Conservation (phyloP, 768 basidiomycete genomes). For the Tulasnella sp. region DNA sequence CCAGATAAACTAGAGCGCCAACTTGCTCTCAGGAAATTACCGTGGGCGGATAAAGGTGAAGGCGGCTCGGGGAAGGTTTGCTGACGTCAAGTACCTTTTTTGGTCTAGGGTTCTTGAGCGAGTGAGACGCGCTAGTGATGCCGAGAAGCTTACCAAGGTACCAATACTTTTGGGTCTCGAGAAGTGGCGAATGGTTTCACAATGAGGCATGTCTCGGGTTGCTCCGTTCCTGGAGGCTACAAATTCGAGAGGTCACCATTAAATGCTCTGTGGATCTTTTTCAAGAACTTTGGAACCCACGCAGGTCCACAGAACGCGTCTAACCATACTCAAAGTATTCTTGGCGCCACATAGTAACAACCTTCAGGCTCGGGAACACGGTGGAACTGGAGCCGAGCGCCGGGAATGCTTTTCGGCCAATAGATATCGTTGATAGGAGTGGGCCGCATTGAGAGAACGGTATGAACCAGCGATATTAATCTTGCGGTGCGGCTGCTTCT, state of each 20-base stretch:
- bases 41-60: background rate
- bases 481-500: background rate
- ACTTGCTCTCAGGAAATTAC: background rate
- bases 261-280: background rate
- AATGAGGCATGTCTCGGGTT: background rate
- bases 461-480: background rate
- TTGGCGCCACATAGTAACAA: background rate
- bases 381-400: background rate
- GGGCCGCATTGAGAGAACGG: background rate
- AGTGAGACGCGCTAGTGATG: background rate
- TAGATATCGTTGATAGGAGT: background rate
- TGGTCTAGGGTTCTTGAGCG: background rate
- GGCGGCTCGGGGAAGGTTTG: background rate
- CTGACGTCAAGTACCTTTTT: background rate
- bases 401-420: background rate
- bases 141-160: background rate
- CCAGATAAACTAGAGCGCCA: background rate
- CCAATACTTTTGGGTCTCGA: background rate
- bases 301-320: background rate
- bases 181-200: background rate
- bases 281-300: background rate
- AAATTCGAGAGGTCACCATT: background rate
- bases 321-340: background rate
- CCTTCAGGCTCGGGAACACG: background rate
- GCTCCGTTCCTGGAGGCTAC: background rate